Conservation (phyloP, 2,329 filamentous ascomycete species). For the Ascochyta lentis region DNA sequence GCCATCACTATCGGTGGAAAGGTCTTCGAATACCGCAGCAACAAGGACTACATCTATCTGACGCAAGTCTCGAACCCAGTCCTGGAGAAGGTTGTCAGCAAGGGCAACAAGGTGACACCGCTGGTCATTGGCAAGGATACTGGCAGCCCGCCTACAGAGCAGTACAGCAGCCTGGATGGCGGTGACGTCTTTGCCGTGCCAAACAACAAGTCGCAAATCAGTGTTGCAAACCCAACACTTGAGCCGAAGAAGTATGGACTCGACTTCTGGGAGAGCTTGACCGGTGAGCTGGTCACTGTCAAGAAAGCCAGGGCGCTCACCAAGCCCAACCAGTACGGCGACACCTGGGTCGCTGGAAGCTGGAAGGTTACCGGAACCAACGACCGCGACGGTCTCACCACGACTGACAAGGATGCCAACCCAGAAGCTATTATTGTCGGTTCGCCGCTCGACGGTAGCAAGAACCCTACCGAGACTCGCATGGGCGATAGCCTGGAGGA, state of each 20-base stretch:
- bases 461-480: constrained; percentile 65
- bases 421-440: constrained; percentile 73
- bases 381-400: constrained; percentile 68
- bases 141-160: constrained; percentile 64
- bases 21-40: constrained; percentile 66
- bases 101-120: constrained; percentile 61
- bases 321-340: constrained; percentile 69
- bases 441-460: constrained; percentile 68
- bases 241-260: constrained; percentile 68
- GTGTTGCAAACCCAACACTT: constrained; percentile 65
- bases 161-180: constrained; percentile 68
- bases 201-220: constrained; percentile 66
- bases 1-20: constrained; percentile 66
- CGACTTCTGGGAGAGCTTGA: constrained; percentile 76
- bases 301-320: constrained; percentile 63
- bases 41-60: constrained; percentile 64
- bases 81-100: constrained; percentile 62
- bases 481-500: constrained; percentile 70
- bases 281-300: constrained; percentile 71
- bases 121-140: constrained; percentile 67
- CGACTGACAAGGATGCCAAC: constrained; percentile 67
- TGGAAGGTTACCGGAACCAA: constrained; percentile 71
- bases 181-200: constrained; percentile 70
- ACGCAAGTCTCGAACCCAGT: constrained; percentile 67
- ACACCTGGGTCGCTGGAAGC: constrained; percentile 72